Evolutionary conservation across 306 rosid genomes (phyloP).

Genomic region (Canavalia ensiformis): DNA sequence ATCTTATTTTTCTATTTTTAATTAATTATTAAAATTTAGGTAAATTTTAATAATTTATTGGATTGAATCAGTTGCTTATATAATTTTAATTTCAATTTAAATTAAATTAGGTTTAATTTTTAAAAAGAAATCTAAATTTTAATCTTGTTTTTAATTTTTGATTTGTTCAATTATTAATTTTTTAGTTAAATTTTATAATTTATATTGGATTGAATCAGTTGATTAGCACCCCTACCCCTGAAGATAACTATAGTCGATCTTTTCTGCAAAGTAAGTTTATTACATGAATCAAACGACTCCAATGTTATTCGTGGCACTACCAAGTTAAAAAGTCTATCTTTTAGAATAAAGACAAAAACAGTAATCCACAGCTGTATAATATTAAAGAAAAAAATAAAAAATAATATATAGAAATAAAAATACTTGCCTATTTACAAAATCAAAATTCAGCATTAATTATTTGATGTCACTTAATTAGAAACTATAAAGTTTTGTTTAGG

Average conservation of each 20-base stretch:
- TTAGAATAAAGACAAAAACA: slow-evolving; percentile 10
- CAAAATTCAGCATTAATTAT: not conserved
- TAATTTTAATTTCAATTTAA: too few species aligned
- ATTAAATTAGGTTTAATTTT: too few species aligned
- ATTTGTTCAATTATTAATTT: too few species aligned
- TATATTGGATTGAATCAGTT: too few species aligned
- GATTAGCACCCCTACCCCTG: too few species aligned
- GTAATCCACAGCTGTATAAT: not conserved
- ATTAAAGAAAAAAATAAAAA: not conserved
- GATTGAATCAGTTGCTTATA: too few species aligned
- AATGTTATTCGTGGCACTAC: not conserved
- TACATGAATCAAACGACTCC: not conserved
- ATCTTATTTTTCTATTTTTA: too few species aligned
- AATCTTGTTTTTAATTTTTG: too few species aligned
- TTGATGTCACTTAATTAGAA: slow-evolving; percentile 15
- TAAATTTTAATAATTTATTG: too few species aligned
- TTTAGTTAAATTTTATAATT: too few species aligned
- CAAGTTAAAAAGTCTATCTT: not conserved
- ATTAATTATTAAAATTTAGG: too few species aligned
- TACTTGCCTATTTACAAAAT: slow-evolving; percentile 7
- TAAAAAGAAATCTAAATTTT: too few species aligned
- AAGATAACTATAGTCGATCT: not conserved
- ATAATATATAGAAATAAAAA: not conserved
- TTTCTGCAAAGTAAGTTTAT: not conserved
- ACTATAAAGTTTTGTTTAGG: not conserved